Conservation (phyloP, 495 filamentous ascomycete species). For the Melanomma pulvis-pyrius region DNA sequence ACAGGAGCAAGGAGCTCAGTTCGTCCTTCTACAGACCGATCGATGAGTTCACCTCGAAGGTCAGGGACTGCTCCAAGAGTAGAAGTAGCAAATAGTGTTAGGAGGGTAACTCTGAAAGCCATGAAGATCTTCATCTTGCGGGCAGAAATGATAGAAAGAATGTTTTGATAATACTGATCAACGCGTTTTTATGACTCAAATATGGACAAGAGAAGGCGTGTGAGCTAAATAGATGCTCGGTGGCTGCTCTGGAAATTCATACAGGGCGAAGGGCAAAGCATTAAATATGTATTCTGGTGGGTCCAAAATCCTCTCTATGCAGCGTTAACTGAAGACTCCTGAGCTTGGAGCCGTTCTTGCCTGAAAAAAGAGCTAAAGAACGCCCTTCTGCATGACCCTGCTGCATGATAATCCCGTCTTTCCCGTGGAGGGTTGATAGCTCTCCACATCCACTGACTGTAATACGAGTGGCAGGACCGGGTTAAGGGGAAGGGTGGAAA, state of each 20-base stretch:
- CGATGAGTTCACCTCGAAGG: slow-evolving; percentile 8
- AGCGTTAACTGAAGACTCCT: not conserved
- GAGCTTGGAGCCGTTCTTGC: not conserved
- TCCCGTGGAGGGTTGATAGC: not conserved
- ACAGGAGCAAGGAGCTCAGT: slow-evolving; percentile 1
- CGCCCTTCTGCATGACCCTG: slow-evolving; percentile 19
- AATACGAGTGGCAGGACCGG: slow-evolving; percentile 2
- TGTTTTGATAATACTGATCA: slow-evolving; percentile 1
- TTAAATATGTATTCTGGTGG: slow-evolving; percentile 1
- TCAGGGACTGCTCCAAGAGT: slow-evolving; percentile 5
- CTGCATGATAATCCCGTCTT: slow-evolving; percentile 17
- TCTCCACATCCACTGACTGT: not conserved
- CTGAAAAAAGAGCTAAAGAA: not conserved
- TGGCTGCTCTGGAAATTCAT: not conserved
- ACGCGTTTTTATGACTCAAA: too few species aligned
- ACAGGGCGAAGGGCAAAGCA: not conserved
- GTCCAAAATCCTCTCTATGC: not conserved
- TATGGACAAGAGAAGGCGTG: not conserved
- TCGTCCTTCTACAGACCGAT: not conserved
- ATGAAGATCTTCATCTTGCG: slow-evolving; percentile 20
- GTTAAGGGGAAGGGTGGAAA: slow-evolving; percentile 5
- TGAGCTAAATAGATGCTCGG: not conserved
- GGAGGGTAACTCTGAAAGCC: slow-evolving; percentile 18
- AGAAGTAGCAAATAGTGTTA: slow-evolving; percentile 15
- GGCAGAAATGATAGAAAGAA: not conserved